Evolutionary conservation across 805 yeast species (phyloP).

Genomic region (Kockiozyma suomiensis): DNA sequence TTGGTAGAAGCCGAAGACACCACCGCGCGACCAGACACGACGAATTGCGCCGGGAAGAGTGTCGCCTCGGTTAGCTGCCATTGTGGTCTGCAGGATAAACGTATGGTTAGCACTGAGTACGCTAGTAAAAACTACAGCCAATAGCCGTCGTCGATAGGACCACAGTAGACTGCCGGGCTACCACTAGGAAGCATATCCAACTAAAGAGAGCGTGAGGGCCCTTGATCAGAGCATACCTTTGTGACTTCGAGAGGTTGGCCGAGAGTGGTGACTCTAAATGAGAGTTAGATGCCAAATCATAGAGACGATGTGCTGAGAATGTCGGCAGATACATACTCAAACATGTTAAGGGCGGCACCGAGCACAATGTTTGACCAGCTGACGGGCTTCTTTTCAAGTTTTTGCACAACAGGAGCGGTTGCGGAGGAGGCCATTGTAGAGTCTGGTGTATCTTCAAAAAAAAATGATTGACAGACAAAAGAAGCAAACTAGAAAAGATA

Average conservation of each 20-base stretch:
- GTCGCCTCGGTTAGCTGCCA: constrained; percentile 92
- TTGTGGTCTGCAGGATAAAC: constrained; percentile 72
- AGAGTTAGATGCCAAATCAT: not conserved
- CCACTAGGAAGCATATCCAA: not conserved
- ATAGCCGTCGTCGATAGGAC: not conserved
- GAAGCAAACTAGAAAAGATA: not conserved
- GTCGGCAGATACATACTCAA: constrained; percentile 52
- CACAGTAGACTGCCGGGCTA: not conserved
- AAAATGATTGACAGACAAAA: not conserved
- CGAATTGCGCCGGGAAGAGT: constrained; percentile 66
- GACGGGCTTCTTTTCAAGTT: constrained; percentile 73
- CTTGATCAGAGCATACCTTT: constrained; percentile 45
- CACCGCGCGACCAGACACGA: constrained; percentile 92
- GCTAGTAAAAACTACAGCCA: not conserved
- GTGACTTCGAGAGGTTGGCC: constrained; percentile 97
- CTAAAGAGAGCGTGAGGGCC: no score
- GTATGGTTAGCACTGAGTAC: not conserved
- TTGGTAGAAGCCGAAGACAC: constrained; percentile 88
- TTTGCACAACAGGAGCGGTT: not conserved
- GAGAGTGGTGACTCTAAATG: constrained; percentile 69
- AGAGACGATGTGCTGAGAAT: not conserved
- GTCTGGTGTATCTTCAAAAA: not conserved
- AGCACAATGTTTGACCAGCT: constrained; percentile 85
- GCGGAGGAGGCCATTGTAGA: constrained; percentile 10
- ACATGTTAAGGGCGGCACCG: constrained; percentile 91